Conservation (phyloP, 495 filamentous ascomycete species). For the Aspergillus affinis region DNA sequence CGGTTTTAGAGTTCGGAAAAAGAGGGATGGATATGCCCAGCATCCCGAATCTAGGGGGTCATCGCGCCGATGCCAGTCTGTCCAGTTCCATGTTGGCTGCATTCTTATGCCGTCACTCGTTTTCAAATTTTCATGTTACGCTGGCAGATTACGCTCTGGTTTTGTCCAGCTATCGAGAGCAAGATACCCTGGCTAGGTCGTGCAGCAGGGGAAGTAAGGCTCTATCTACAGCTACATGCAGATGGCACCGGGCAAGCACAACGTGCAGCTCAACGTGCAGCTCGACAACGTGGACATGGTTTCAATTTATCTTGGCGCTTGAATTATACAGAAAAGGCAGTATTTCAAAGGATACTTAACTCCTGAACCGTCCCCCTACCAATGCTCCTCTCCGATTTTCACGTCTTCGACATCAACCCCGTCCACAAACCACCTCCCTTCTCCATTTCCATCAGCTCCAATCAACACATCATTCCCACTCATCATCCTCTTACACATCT, state of each 20-base stretch:
- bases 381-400: conserved; percentile 70
- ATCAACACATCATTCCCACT: conserved; percentile 85
- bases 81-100: neutral
- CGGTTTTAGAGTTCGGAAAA: conserved; percentile 3
- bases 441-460: conserved; percentile 41
- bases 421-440: conserved; percentile 62
- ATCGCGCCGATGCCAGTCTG: neutral
- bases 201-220: neutral
- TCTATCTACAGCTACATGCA: neutral
- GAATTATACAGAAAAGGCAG: neutral
- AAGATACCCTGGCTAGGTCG: neutral
- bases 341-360: neutral
- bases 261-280: neutral
- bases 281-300: neutral
- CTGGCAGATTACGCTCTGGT: neutral
- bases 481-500: conserved; percentile 89
- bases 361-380: conserved; percentile 45
- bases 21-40: conserved; percentile 15
- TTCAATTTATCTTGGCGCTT: neutral
- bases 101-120: neutral
- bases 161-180: neutral
- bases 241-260: neutral
- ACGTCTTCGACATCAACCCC: conserved; percentile 72
- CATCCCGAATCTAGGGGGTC: conserved; percentile 17
- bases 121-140: neutral